Base-by-base conservation (phyloP, 208 protist species). In the Tetramitus jugosus region DNA sequence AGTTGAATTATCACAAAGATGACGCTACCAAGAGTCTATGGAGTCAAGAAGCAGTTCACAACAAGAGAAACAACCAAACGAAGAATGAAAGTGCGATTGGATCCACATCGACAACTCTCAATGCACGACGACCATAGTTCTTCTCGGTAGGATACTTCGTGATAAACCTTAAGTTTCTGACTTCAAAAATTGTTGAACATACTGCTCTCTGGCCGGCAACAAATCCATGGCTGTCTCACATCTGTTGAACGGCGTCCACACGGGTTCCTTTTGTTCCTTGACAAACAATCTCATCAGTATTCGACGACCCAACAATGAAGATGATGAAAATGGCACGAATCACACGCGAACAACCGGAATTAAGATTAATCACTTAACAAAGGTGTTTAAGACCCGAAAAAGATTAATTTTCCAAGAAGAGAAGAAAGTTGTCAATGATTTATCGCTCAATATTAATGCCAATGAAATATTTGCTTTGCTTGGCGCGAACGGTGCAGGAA, bases 401-500 rank as follows among this genome's bases (percentile, higher is more conserved):
- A 10, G 49, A 10, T 20, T 56, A 10, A 56, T 56, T 56, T 56
- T 56, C 20, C 10, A 10, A 26, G 29, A 31, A 10, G 56, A 62
- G 8, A 26, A 33, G n/a, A 23, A n/a, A 31, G 64, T 49, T 29
- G 31, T 71, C 7, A 49, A 49, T 42, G 40, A 71, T 49, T 49
- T 71, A 49, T 29, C 3, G 29, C 7, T 71, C 0, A 31, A 71
- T 33, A 71, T 71, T 49, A 42, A 42, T 17, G 14, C 23, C 33
- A 89, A 88, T 46, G 89, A 95, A 82, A 85, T 92, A 69, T 84
- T 94, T 80, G 84, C 83, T 26, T 82, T 96, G 71, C 83, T 95
- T 43, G 93, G 93, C n/a, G 85, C 90, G 26, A 96, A 96, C 81
- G 91, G 91, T 56, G 87, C 91, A 23, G 93, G 93, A 72, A 96